A percentile compares a stretch with the other conserved stretches of the same genome.
phyloP scores from a whole-genome alignment of 139 green algal genomes.

The Chlamydomonas eustigma region DNA sequence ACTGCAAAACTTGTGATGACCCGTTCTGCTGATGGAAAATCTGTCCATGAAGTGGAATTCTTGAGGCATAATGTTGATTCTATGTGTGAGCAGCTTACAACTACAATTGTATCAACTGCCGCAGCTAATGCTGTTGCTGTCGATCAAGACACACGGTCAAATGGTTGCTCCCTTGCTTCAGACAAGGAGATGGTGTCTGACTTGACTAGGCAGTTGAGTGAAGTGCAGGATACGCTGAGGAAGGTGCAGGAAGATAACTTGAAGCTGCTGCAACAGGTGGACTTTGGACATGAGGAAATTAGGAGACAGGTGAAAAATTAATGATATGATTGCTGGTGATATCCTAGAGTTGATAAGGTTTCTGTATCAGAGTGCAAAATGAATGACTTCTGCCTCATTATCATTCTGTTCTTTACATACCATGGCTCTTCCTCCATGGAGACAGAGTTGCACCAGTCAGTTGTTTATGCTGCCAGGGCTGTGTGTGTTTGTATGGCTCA shows the following conservation, averaged over 20 bases:
- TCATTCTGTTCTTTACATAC: no score
- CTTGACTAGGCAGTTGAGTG: background rate
- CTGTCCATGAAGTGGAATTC: background rate
- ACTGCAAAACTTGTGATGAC: background rate
- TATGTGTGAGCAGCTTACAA: background rate
- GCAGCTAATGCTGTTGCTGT: background rate
- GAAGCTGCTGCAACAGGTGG: constrained; percentile 7
- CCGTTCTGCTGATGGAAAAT: background rate
- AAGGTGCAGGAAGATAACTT: background rate
- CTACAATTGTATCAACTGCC: background rate
- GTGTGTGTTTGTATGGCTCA: no score
- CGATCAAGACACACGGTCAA: no score
- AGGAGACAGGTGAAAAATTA: background rate
- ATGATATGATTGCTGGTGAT: background rate
- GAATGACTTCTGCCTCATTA: no score
- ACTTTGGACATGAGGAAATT: background rate
- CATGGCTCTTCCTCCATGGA: no score
- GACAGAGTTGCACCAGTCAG: no score
- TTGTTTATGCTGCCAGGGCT: no score
- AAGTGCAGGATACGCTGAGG: background rate
- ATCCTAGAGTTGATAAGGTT: no score
- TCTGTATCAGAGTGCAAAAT: no score
- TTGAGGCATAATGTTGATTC: background rate
- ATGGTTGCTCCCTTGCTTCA: background rate
- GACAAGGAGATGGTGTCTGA: background rate